Evolutionary conservation across 345 rosid genomes (phyloP).

Genomic region (Eucalyptus paniculata): DNA sequence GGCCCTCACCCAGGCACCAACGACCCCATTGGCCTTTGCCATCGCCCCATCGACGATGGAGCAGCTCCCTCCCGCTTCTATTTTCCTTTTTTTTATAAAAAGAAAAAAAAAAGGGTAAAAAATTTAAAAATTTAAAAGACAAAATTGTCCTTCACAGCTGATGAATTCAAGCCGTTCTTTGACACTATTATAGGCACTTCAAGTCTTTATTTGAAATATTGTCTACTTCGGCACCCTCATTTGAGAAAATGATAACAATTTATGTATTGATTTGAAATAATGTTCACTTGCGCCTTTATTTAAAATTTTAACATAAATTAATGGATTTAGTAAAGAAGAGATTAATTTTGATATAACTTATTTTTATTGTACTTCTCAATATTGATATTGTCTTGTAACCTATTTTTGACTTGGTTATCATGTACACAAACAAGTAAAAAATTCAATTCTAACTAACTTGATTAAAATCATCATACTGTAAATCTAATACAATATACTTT

Average conservation of each 20-base stretch:
- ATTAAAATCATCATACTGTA: background rate
- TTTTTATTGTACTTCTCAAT: background rate
- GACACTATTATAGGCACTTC: too few species aligned
- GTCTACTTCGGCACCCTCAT: rapidly evolving
- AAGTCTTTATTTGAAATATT: too few species aligned
- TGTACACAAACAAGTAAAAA: background rate
- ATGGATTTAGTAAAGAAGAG: background rate
- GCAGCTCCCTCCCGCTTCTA: rapidly evolving
- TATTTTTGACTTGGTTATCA: background rate
- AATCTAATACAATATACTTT: background rate
- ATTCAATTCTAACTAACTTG: background rate
- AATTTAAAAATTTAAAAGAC: rapidly evolving
- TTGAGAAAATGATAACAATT: too few species aligned
- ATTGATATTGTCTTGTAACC: background rate
- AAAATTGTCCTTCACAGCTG: rapidly evolving
- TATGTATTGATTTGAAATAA: rapidly evolving
- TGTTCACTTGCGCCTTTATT: rapidly evolving
- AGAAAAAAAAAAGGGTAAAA: too few species aligned
- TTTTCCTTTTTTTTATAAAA: too few species aligned
- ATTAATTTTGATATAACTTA: too few species aligned
- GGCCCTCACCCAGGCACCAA: rapidly evolving
- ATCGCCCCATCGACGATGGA: rapidly evolving
- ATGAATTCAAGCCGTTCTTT: too few species aligned
- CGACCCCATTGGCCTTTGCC: rapidly evolving
- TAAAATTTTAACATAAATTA: rapidly evolving